phyloP scores from a whole-genome alignment of 768 basidiomycete species.

The Amanita pseudoporphyria region DNA sequence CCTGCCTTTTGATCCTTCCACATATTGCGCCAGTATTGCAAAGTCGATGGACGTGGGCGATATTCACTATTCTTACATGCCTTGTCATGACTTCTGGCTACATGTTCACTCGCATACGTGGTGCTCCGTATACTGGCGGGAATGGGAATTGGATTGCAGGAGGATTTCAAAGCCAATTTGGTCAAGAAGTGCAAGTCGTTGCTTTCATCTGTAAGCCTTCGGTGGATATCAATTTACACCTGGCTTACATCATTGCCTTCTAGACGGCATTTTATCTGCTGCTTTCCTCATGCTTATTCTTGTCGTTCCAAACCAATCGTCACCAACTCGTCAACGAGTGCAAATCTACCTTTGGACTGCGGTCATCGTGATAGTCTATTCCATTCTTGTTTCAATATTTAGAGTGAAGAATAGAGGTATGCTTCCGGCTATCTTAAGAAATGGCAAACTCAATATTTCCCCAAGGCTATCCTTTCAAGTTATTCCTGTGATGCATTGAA shows the following conservation, averaged over 20 bases:
- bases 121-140: constrained; percentile 54
- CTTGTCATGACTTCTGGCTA: constrained; percentile 87
- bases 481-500: constrained; percentile 43
- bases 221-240: background rate
- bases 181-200: constrained; percentile 87
- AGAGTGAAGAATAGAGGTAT: constrained; percentile 83
- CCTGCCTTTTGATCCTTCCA: constrained; percentile 40
- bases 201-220: constrained; percentile 68
- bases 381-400: constrained; percentile 80
- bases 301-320: constrained; percentile 69
- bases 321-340: constrained; percentile 64
- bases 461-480: constrained; percentile 72
- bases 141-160: constrained; percentile 75
- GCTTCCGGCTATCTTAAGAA: constrained; percentile 10
- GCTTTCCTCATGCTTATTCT: constrained; percentile 75
- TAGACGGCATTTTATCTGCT: constrained; percentile 77
- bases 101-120: constrained; percentile 95
- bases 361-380: constrained; percentile 78
- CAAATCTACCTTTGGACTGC: constrained; percentile 88
- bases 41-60: constrained; percentile 75
- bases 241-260: background rate
- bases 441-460: background rate
- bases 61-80: constrained; percentile 42
- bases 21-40: constrained; percentile 56
- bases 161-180: constrained; percentile 86